Evolutionary conservation across 176 grass and related monocot species (phyloP), one percentile per base, ranked within the genome.

Genomic region (Tillandsia leiboldiana): DNA sequence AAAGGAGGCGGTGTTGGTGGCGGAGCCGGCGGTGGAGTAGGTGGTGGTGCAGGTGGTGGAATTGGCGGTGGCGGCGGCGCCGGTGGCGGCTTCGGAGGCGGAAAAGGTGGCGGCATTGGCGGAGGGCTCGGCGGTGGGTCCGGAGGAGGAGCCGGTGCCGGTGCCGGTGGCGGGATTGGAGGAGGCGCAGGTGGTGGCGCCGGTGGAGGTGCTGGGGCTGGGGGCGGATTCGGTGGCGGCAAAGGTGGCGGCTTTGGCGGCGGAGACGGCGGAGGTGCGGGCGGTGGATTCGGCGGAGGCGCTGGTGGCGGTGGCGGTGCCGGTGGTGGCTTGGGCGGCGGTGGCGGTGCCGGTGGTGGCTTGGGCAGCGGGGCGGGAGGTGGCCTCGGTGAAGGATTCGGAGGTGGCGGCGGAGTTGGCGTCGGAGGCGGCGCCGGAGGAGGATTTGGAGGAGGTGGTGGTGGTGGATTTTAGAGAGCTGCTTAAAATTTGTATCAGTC

Each of bases 11-110:
- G 81, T 8, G 64, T 15, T 1, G 73, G 51, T 0, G 80, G 47
- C 1, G 83, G 82, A 1, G 10, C 53, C 1, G 81, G 81, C 1
- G 28, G 11, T 11, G 65, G 73, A 2, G 42, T 42, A 0, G 20
- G 20, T 20, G 20, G 20, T 20, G 20, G 20, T 20, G 20, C 20
- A 20, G 66, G 63, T 9, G 28, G 9, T 0, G 83, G 74, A 0
- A 65, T 42, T 20, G 84, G 75, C 0, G 69, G 4, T 0, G 79
- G 71, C 1, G 78, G 9, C 3, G 83, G 77, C 0, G 33, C 24
- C 12, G 76, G 72, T 1, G 65, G 26, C 0, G 76, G 68, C 0
- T 59, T 47, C 2, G 72, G 79, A 1, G 20, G 20, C 0, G 23
- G 23, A 0, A 56, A 22, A 0, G 67, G 54, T 14, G 66, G 2